A percentile compares a stretch with the other conserved stretches of the same genome.
phyloP scores from a whole-genome alignment of 139 green algal species.

The Pleodorina starrii region DNA sequence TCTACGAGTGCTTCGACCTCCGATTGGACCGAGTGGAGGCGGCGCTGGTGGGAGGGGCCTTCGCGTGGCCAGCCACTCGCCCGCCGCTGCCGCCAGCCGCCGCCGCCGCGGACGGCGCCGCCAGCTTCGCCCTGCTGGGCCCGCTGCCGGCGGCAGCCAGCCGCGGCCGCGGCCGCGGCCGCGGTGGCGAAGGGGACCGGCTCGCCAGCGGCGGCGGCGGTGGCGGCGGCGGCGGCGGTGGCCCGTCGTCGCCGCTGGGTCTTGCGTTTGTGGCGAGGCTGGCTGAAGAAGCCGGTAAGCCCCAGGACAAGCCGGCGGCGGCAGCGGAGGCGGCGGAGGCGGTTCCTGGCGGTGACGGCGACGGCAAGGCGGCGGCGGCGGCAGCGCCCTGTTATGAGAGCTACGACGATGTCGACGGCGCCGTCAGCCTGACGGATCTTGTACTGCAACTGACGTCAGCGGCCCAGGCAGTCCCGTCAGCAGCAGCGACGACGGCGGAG shows the following conservation, averaged over 20 bases:
- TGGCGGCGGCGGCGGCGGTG: not conserved
- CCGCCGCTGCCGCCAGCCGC: not conserved
- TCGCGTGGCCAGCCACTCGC: slow-evolving; percentile 53
- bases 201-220: not conserved
- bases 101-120: not conserved
- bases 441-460: slow-evolving; percentile 4
- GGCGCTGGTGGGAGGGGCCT: slow-evolving; percentile 75
- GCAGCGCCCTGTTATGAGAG: not conserved
- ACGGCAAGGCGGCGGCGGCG: not conserved
- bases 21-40: slow-evolving; percentile 72
- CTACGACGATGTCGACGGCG: not conserved
- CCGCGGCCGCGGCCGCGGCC: not conserved
- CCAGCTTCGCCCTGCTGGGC: not conserved
- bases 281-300: too few relatives aligned
- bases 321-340: not conserved
- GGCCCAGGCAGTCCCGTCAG: not conserved
- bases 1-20: slow-evolving; percentile 87
- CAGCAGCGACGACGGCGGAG: not conserved
- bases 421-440: slow-evolving; percentile 13
- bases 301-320: not conserved
- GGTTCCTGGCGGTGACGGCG: too few relatives aligned
- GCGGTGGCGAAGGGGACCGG: too few relatives aligned
- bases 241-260: not conserved
- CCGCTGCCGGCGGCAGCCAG: not conserved
- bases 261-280: not conserved